Conservation (phyloP, 2,329 filamentous ascomycete genomes). For the Chrysoporthe austroafricana region DNA sequence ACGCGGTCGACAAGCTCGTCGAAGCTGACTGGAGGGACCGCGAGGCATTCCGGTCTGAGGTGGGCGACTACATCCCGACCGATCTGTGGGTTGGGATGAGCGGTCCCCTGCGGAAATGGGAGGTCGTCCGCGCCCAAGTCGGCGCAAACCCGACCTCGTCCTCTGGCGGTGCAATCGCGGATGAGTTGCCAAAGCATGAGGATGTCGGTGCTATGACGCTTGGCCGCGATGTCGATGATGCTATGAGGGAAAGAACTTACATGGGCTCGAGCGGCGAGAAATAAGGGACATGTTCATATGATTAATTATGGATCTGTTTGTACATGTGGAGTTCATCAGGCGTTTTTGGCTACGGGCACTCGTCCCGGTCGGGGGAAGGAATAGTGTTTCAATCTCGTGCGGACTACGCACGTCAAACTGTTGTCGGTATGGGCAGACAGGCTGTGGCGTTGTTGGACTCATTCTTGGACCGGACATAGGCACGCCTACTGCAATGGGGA, state of each 20-base stretch:
- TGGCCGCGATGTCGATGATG: conserved; percentile 12
- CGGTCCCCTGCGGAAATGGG: conserved; percentile 58
- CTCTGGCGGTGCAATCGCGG: neutral
- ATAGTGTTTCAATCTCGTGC: neutral
- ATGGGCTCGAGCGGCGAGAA: conserved; percentile 4
- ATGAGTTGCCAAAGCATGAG: conserved; percentile 19
- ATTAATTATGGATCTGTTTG: neutral
- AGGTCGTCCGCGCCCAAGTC: conserved; percentile 45
- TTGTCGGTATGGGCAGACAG: neutral
- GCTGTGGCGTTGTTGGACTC: neutral
- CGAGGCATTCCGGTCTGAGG: conserved; percentile 77
- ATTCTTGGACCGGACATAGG: neutral
- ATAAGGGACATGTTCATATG: neutral
- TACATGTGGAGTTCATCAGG: neutral
- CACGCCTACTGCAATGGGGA: neutral
- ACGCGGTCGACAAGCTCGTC: conserved; percentile 75
- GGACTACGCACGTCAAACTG: neutral
- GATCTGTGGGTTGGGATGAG: conserved; percentile 85
- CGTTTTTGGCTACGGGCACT: neutral
- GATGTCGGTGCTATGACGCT: conserved; percentile 14
- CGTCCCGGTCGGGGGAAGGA: no score
- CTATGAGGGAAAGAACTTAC: conserved; percentile 13
- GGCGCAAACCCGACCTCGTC: neutral
- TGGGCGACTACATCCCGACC: conserved; percentile 83
- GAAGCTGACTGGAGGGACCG: conserved; percentile 73